These are phyloP conservation scores for Francoa sonchifolia DNA, from an alignment of 441 rosid genomes.

Conservation along the genomic window DNA sequence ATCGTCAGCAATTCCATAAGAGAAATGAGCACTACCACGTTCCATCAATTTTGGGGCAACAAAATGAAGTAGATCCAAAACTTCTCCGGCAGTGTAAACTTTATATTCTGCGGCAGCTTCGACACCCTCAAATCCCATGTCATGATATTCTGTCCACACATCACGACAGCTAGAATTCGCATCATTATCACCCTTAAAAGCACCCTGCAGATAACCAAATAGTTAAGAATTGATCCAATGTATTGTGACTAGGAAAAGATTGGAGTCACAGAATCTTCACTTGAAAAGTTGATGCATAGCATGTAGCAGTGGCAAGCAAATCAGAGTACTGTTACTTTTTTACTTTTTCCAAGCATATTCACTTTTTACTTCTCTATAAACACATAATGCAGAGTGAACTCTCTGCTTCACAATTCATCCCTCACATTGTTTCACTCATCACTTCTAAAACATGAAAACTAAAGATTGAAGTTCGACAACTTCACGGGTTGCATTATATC, in stretches of 20 bases:
- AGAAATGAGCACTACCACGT: slow-evolving; percentile 81
- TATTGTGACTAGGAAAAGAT: too few species aligned
- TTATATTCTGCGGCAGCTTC: slow-evolving; percentile 72
- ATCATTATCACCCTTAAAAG: slow-evolving; percentile 60
- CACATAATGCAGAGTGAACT: too few species aligned
- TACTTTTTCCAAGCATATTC: too few species aligned
- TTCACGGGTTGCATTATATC: too few species aligned
- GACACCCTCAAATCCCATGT: slow-evolving; percentile 80
- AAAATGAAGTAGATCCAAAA: slow-evolving; percentile 54
- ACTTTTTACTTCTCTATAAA: too few species aligned
- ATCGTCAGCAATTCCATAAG: slow-evolving; percentile 86
- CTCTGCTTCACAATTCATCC: too few species aligned
- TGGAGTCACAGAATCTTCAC: too few species aligned
- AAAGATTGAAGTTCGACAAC: too few species aligned
- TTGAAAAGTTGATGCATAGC: neutral
- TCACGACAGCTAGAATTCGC: slow-evolving; percentile 66
- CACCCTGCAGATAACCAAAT: slow-evolving; percentile 45
- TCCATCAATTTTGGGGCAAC: slow-evolving; percentile 97
- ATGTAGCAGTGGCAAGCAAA: slow-evolving; percentile 6
- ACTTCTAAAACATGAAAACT: too few species aligned
- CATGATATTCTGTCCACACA: slow-evolving; percentile 95
- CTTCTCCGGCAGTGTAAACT: slow-evolving; percentile 54
- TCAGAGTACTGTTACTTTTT: slow-evolving; percentile 1
- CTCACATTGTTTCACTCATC: too few species aligned
- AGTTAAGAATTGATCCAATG: slow-evolving; percentile 3